Evolutionary conservation across 768 basidiomycete genomes (phyloP).

Genomic region (Omphalotus guepiniiformis): DNA sequence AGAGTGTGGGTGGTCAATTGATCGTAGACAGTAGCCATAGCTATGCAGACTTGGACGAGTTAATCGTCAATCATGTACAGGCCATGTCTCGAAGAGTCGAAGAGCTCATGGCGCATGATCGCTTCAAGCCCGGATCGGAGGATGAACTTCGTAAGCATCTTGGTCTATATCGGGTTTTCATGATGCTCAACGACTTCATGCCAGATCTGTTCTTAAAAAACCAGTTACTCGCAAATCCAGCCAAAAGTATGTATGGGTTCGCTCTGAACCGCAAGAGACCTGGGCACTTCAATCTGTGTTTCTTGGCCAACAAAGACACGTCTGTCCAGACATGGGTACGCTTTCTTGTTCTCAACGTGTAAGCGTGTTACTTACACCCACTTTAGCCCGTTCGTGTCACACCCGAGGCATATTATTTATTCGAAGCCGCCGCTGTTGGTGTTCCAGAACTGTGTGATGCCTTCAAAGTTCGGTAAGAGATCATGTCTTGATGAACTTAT

Average conservation of each 20-base stretch:
- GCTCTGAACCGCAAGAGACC: conserved; percentile 84
- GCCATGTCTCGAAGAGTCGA: conserved; percentile 91
- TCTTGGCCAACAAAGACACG: conserved; percentile 88
- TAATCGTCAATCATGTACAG: conserved; percentile 95
- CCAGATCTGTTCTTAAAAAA: conserved; percentile 85
- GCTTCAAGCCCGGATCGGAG: conserved; percentile 85
- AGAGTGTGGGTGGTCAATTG: conserved; percentile 58
- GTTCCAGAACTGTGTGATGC: conserved; percentile 95
- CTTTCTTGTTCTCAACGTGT: conserved; percentile 11
- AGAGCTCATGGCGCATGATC: conserved; percentile 92
- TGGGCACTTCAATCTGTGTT: conserved; percentile 91
- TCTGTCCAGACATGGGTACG: conserved; percentile 89
- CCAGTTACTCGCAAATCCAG: conserved; percentile 88
- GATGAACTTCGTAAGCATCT: conserved; percentile 79
- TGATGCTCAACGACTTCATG: background rate
- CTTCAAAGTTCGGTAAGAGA: conserved; percentile 79
- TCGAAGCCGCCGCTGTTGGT: conserved; percentile 85
- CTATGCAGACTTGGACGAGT: conserved; percentile 92
- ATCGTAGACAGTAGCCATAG: conserved; percentile 73
- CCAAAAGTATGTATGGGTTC: conserved; percentile 94
- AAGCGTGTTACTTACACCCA: conserved; percentile 8
- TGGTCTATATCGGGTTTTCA: background rate
- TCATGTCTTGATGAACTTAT: too few relatives aligned
- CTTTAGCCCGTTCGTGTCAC: conserved; percentile 80
- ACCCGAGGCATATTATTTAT: conserved; percentile 86